Conservation (phyloP, 2,329 filamentous ascomycete species). For the Xylaria sp. region DNA sequence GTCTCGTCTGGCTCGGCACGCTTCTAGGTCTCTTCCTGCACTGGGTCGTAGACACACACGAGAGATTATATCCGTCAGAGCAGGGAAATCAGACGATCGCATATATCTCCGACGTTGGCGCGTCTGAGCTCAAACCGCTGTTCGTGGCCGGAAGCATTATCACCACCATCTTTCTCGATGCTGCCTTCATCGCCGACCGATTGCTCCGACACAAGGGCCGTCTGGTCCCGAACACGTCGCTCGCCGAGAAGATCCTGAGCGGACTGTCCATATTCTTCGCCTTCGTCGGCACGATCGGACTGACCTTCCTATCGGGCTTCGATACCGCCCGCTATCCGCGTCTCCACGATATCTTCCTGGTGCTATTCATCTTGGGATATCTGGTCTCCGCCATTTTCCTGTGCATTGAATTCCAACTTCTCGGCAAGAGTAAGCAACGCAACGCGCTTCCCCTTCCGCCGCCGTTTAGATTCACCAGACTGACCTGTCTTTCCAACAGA, state of each 20-base stretch:
- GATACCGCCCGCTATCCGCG: conserved; percentile 76
- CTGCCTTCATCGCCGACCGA: conserved; percentile 82
- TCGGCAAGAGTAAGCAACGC: conserved; percentile 72
- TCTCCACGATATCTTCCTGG: conserved; percentile 80
- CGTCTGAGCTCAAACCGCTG: conserved; percentile 73
- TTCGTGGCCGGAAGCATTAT: conserved; percentile 78
- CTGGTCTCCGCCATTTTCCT: conserved; percentile 86
- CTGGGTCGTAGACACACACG: conserved; percentile 69
- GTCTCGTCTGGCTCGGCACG: conserved; percentile 72
- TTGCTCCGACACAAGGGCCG: conserved; percentile 85
- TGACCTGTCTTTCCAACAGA: conserved; percentile 51
- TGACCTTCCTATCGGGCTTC: conserved; percentile 87
- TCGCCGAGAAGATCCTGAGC: conserved; percentile 70
- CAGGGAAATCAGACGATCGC: conserved; percentile 66
- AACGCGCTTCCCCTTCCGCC: not conserved
- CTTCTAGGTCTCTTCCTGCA: conserved; percentile 76
- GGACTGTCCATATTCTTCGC: conserved; percentile 73
- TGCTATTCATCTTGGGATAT: conserved; percentile 87
- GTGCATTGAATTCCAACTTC: conserved; percentile 87
- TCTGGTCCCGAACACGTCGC: conserved; percentile 76
- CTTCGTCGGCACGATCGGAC: conserved; percentile 77
- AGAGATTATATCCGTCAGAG: conserved; percentile 71
- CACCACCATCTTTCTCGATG: conserved; percentile 82
- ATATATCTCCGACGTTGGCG: conserved; percentile 77
- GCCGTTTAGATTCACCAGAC: conserved; percentile 1